Base-by-base conservation (phyloP, 2,329 filamentous ascomycete genomes). In the Fulvia fulva region DNA sequence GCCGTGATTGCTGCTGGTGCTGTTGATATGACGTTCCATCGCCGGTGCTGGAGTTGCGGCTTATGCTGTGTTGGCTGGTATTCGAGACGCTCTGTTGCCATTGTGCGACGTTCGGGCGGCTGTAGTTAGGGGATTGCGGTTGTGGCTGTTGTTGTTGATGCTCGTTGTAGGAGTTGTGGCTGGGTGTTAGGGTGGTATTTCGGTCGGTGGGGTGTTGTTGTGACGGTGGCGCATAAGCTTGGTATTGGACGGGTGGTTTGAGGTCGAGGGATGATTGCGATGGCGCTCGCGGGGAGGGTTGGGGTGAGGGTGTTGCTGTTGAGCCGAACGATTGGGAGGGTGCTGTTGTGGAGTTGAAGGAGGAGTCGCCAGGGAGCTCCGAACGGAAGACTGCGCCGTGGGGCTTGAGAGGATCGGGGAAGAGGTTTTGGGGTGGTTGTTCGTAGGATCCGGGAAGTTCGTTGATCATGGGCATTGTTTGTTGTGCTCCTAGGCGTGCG, bases 371-470 rank as follows among this genome's bases (percentile, higher is more conserved):
- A 2, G 67, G 66, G 5, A 71, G 57, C 54, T 71, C 69, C 5
- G 68, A 65, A 21, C 61, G 59, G 57, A 71, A 70, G 16, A 60
- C 59, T 43, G 62, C 45, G 44, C 56, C 52, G 22, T 61, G 53
- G 32, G 64, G 50, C 43, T 63, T 65, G n/a, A 68, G 56, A 2
- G 64, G 64, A 7, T 63, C 59, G 19, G 63, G 64, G 14, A 62
- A 62, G 3, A 67, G 58, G 30, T 53, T 49, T 30, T 67, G 69
- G 9, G 63, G 62, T 25, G 72, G 70, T 1, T 72, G 65, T 12
- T 66, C 53, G 60, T 74, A 74, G 37, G 76, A 74, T 55, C 76
- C 76, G 9, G 74, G 75, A 1, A 78, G 64, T 56, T 79, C 76
- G 49, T 62, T 62, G 49, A 77, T 72, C 70, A 74, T 28, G 59